Conservation (phyloP, 371 early-diverging fungal genomes). For the Rhizopus stolonifer region DNA sequence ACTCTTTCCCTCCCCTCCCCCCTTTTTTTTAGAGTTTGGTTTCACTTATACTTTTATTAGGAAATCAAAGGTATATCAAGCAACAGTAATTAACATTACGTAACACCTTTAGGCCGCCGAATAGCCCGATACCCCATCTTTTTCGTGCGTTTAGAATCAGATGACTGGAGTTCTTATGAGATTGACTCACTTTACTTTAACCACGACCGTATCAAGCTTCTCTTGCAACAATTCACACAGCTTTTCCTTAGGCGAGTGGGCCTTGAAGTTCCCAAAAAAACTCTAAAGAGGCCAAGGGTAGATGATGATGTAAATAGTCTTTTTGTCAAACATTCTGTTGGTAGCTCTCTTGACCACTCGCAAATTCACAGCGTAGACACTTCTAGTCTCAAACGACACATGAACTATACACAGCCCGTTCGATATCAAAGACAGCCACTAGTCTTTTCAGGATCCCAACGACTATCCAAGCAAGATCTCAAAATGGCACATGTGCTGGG, state of each 20-base stretch:
- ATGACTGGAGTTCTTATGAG: slow-evolving; percentile 41
- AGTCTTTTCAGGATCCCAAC: slow-evolving; percentile 3
- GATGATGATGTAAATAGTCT: no score
- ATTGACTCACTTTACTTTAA: no score
- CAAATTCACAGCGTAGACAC: slow-evolving; percentile 9
- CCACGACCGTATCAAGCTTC: background rate
- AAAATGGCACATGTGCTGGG: slow-evolving; percentile 45
- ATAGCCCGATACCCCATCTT: slow-evolving; percentile 53
- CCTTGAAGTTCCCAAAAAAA: no score
- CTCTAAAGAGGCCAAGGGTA: no score
- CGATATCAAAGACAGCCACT: no score
- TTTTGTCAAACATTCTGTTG: no score
- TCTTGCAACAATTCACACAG: background rate
- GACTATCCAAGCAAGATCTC: slow-evolving; percentile 38
- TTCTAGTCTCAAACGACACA: slow-evolving; percentile 6
- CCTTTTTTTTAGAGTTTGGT: background rate
- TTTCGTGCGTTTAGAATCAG: slow-evolving; percentile 46
- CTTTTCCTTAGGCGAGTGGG: slow-evolving; percentile 4
- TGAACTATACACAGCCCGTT: no score
- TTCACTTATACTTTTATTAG: background rate
- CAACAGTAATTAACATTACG: background rate
- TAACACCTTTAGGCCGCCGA: slow-evolving; percentile 14
- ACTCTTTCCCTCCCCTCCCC: no score
- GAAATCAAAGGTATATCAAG: slow-evolving; percentile 15
- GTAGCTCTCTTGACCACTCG: no score